Evolutionary conservation across 257 asterid species (phyloP), one percentile per base, ranked within the genome.

Genomic region (Plantago major): DNA sequence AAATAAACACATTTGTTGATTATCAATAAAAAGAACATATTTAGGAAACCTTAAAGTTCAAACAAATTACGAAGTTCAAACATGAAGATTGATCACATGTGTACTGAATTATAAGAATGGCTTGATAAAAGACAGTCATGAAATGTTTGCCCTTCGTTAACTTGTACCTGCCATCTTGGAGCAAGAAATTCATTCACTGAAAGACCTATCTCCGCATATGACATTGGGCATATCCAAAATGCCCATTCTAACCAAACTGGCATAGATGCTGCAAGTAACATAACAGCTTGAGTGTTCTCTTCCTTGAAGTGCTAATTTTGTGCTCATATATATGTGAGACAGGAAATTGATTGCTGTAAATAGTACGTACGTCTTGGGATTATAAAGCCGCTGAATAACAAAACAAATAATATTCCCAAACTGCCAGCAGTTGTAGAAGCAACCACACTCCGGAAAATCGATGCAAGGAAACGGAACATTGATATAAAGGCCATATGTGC

Each of bases 211-310:
- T 83, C 85, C 17, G 85, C 90, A 51, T 83, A 81, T 12, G 90
- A 69, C 46, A 78, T 16, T 3, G 90, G 90, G 67, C 83, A 83
- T 51, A 79, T 64, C 90, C 90, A 83, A 73, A 81, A 81, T 10
- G 67, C 85, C 87, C 87, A 83, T 71, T 68, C 67, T 59, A 83
- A 69, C 90, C 90, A 83, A 68, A 12, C 46, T 5, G 90, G 90
- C 87, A 83, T 81, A 16, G 87, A 76, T 51, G 82, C 87, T 83
- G 85, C 72, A 66, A 66, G 28, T 63, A 51, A 49, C n/a, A 43
- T 7, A 38, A 33, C 30, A 6, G 46, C 11, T 26, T 58, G 6
- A 70, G 48, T 10, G 5, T 9, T 28, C 45, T 48, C 28, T 2
- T 45, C 47, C 38, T 19, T 13, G n/a, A 40, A 42, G 38, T 38